Conservation (phyloP, 129 eudicot species). For the Lactuca saligna region DNA sequence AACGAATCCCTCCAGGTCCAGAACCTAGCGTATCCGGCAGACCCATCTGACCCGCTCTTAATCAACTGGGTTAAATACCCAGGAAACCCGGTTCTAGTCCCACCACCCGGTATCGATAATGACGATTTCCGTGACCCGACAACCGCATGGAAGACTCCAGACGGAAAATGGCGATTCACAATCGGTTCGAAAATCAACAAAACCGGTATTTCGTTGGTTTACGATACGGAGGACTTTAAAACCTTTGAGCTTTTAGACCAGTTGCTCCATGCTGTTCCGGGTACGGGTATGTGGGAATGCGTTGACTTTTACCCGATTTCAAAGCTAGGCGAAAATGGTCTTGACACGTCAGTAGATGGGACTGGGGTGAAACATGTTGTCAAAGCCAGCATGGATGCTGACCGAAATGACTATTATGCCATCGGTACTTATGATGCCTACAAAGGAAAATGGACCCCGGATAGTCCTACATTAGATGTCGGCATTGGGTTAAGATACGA, state of each 20-base stretch:
- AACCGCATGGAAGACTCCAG: slow-evolving; percentile 15
- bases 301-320: not conserved
- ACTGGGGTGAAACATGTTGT: too few species aligned
- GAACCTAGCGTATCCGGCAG: slow-evolving; percentile 13
- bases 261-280: slow-evolving; percentile 42
- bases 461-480: slow-evolving; percentile 43
- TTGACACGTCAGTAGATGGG: too few species aligned
- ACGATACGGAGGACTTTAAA: slow-evolving; percentile 32
- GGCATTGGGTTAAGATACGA: slow-evolving; percentile 59
- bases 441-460: slow-evolving; percentile 44
- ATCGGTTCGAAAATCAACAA: slow-evolving; percentile 51
- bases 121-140: too few species aligned
- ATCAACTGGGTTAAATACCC: too few species aligned
- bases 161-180: slow-evolving; percentile 51
- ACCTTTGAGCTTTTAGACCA: slow-evolving; percentile 29
- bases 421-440: slow-evolving; percentile 48
- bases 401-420: slow-evolving; percentile 43
- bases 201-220: too few species aligned
- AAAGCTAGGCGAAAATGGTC: too few species aligned
- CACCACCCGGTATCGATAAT: too few species aligned
- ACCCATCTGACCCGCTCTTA: too few species aligned
- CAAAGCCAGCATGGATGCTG: too few species aligned
- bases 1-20: slow-evolving; percentile 56
- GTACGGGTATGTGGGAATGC: slow-evolving; percentile 13
- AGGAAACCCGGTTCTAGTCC: too few species aligned